Evolutionary conservation across 768 basidiomycete genomes (phyloP), one percentile per base, ranked within the genome.

Genomic region (Tricholomella constricta): DNA sequence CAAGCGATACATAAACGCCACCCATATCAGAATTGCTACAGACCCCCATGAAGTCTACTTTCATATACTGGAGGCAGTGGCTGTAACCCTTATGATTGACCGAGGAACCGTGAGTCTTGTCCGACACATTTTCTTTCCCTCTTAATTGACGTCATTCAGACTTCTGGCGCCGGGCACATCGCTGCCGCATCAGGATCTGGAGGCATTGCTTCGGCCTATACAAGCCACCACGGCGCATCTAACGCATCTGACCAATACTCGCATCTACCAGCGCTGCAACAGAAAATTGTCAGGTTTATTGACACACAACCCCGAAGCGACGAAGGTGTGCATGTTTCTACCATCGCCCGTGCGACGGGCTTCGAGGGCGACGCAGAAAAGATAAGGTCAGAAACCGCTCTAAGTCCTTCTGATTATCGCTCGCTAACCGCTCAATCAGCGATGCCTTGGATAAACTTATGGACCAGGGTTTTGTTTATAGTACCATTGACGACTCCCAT

Each of bases 401-500:
- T 15, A 31, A 25, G 15, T 25, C 29, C 31, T 11, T 19, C 35
- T 20, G 36, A 27, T 14, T 40, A 31, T 44, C 17, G 31, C 52
- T 55, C 41, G 60, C 23, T 17, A 36, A 29, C 14, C 9, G 31
- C 14, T 27, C 35, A 17, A 27, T 27, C 54, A 91, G 92, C 63
- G 74, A 80, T 38, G 89, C 89, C 6, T 72, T 95, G 58, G 90
- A 94, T 58, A 68, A 71, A 46, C 77, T 98, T 47, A 86, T 92
- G 78, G 85, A 88, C 47, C 86, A 89, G 0, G 94, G 94, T 0
- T 71, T 81, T 57, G 77, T 95, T 51, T 98, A 81, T 68, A 87
- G 82, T 48, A 91, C 91, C 0, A 80, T 85, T 35, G 88, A 94
- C 62, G 91, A 94, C 56, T 87, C 81, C n/a, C 90, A 91, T 61